phyloP scores from a whole-genome alignment of 2,329 filamentous ascomycete species.

The Penicillium digitatum region DNA sequence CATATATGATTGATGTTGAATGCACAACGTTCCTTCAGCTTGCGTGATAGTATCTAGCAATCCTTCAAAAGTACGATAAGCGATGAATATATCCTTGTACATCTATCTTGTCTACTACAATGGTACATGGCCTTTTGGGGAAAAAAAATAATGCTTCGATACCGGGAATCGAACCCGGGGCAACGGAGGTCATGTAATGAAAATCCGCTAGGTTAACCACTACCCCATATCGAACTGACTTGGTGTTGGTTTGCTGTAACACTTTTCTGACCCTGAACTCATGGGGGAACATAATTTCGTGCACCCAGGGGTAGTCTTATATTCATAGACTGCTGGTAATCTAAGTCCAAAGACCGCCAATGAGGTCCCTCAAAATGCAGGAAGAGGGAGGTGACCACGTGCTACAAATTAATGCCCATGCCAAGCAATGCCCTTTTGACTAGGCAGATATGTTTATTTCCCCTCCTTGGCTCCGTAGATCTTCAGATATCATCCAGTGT shows the following conservation, averaged over 20 bases:
- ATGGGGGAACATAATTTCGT: too few relatives aligned
- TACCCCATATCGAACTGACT: constrained; percentile 5
- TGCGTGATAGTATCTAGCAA: constrained; percentile 2
- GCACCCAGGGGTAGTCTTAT: too few relatives aligned
- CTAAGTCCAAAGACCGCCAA: background rate
- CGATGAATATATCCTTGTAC: too few relatives aligned
- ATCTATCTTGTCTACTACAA: too few relatives aligned
- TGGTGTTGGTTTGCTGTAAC: background rate
- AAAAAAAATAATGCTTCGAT: background rate
- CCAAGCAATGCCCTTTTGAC: background rate
- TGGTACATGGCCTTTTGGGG: too few relatives aligned
- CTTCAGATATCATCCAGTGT: background rate
- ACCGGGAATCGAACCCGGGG: constrained; percentile 7
- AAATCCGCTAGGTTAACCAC: constrained; percentile 6
- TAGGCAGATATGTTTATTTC: constrained; percentile 3
- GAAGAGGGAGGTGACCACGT: background rate
- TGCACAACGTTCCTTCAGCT: constrained; percentile 1
- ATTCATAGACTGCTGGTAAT: too few relatives aligned
- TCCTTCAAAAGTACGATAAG: too few relatives aligned
- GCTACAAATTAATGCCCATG: background rate
- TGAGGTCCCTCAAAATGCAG: background rate
- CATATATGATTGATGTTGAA: constrained; percentile 5
- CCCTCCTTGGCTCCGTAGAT: background rate
- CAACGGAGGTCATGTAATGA: background rate
- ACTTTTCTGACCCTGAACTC: background rate